phyloP scores from a whole-genome alignment of 179 eudicot genomes.

The Spergularia azorica region DNA sequence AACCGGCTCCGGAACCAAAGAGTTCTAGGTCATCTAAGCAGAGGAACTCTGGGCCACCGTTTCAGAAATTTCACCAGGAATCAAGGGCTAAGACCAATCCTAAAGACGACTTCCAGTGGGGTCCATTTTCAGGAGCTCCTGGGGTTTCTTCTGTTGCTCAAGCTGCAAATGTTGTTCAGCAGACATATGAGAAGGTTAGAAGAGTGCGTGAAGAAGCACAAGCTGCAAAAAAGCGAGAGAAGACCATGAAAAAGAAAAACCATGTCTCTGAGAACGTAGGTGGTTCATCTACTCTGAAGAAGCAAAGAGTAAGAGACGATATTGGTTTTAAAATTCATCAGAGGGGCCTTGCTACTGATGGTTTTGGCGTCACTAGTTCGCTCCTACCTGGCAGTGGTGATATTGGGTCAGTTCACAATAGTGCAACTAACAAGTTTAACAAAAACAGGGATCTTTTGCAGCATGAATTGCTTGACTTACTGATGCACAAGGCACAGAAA shows the following conservation, averaged over 20 bases:
- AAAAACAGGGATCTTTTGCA: slow-evolving; percentile 43
- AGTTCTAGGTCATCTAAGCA: slow-evolving; percentile 42
- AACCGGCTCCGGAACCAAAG: slow-evolving; percentile 45
- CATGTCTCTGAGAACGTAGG: slow-evolving; percentile 32
- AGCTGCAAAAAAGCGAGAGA: slow-evolving; percentile 66
- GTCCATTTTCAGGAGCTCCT: slow-evolving; percentile 60
- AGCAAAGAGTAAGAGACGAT: slow-evolving; percentile 47
- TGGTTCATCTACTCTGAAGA: slow-evolving; percentile 44
- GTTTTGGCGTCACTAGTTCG: slow-evolving; percentile 21
- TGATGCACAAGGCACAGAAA: slow-evolving; percentile 57
- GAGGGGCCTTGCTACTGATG: slow-evolving; percentile 26
- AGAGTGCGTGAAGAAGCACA: slow-evolving; percentile 80
- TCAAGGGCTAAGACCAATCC: slow-evolving; percentile 26
- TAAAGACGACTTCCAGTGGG: slow-evolving; percentile 57
- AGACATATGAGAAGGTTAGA: slow-evolving; percentile 82
- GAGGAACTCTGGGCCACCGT: slow-evolving; percentile 31
- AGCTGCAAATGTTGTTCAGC: slow-evolving; percentile 82
- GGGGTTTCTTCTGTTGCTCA: slow-evolving; percentile 65
- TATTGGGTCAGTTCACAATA: slow-evolving; percentile 23
- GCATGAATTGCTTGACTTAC: slow-evolving; percentile 47
- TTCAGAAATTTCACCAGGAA: slow-evolving; percentile 34
- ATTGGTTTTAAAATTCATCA: slow-evolving; percentile 25
- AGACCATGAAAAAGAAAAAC: slow-evolving; percentile 56
- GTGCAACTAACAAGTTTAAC: slow-evolving; percentile 28
- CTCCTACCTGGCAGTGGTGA: slow-evolving; percentile 19